Base-by-base conservation (phyloP, 805 yeast species). In the Wickerhamomyces bovis region DNA sequence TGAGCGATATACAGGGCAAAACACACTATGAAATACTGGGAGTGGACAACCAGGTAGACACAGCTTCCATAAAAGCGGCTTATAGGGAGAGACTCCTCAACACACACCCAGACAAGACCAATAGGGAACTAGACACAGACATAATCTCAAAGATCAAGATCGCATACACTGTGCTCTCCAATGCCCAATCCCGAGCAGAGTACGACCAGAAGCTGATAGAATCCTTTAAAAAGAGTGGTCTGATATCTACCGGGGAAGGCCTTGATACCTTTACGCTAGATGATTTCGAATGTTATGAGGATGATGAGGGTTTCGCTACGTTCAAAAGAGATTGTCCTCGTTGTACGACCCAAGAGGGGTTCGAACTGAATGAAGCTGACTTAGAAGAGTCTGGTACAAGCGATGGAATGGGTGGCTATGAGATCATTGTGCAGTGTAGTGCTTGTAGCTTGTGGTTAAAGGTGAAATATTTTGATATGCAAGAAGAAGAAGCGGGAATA, bases 371-470 rank as follows among this genome's bases (percentile, higher is more conserved):
- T 1, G 97, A 89, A 52, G 58, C 65, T 1, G 85, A 84, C 45
- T 69, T 92, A 46, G 80, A 67, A 16, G 68, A 72, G 6, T 72
- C 71, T 45, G 83, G 80, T 0, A 71, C 76, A 0, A 53, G 61
- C 2, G 66, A 68, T 33, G 72, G 71, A 0, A 74, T 71, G 31
- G 81, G 79, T 15, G 75, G 81, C 1, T 83, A 71, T 52, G 85
- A 83, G 52, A 73, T 90, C 1, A 71, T 87, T 20, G 79, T 87
- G 0, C 96, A 90, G 57, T 92, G 98, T 61, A 61, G 68, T 12
- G 81, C 85, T 28, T 92, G 98, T 63, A 86, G 95, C 61, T 61
- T 89, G 26, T 92, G 97, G 96, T 65, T 92, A 22, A 79, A 80
- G 43, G 89, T 92, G 2, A 74, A 72, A 52, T 87, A 83, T 57